Evolutionary conservation across 2,329 filamentous ascomycete species (phyloP).

Genomic region (Penicillium sp.): DNA sequence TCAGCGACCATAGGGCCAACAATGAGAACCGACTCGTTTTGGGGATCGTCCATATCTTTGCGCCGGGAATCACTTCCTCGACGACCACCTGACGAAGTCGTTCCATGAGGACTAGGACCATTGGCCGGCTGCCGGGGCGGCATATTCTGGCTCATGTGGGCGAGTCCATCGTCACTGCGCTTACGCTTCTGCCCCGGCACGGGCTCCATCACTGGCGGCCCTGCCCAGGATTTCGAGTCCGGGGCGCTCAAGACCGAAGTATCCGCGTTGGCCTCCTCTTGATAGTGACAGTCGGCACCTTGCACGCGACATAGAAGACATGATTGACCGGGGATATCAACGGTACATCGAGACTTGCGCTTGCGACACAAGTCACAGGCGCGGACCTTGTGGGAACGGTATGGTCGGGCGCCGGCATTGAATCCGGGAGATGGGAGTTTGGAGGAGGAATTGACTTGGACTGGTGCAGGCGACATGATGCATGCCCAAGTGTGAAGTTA

Average conservation of each 20-base stretch:
- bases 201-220: slow-evolving; percentile 22
- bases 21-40: slow-evolving; percentile 51
- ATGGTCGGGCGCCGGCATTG: slow-evolving; percentile 51
- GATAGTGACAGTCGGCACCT: slow-evolving; percentile 56
- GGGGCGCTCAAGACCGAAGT: slow-evolving; percentile 22
- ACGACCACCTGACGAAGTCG: slow-evolving; percentile 20
- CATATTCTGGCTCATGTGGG: slow-evolving; percentile 16
- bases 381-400: slow-evolving; percentile 60
- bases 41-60: slow-evolving; percentile 33
- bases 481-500: slow-evolving; percentile 12
- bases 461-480: slow-evolving; percentile 33
- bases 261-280: slow-evolving; percentile 36
- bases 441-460: slow-evolving; percentile 28
- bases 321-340: slow-evolving; percentile 51
- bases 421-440: slow-evolving; percentile 36
- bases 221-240: slow-evolving; percentile 29
- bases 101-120: slow-evolving; percentile 25
- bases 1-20: slow-evolving; percentile 59
- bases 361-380: slow-evolving; percentile 60
- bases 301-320: slow-evolving; percentile 60
- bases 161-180: slow-evolving; percentile 29
- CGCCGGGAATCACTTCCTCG: slow-evolving; percentile 32
- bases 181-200: slow-evolving; percentile 36
- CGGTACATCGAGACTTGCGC: slow-evolving; percentile 61
- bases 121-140: slow-evolving; percentile 18